Evolutionary conservation across 2,329 filamentous ascomycete genomes (phyloP).

Genomic region (Diaporthe vexans): DNA sequence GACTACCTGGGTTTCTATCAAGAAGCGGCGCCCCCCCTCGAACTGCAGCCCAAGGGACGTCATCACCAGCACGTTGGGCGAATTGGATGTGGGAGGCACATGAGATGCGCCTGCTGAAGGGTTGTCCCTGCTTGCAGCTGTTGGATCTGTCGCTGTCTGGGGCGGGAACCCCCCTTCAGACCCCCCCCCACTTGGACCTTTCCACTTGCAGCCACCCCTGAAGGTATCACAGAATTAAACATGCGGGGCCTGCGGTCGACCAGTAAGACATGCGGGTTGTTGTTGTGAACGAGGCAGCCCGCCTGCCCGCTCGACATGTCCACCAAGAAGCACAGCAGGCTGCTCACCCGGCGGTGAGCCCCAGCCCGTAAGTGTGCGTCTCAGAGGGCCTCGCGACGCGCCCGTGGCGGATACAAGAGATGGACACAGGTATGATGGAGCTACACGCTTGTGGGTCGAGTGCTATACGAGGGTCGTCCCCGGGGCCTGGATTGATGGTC

Average conservation of each 20-base stretch:
- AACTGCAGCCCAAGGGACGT: slow-evolving; percentile 24
- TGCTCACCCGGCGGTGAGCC: not conserved
- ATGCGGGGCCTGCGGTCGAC: not conserved
- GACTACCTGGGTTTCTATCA: not conserved
- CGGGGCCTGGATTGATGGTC: slow-evolving; percentile 13
- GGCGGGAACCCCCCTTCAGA: not conserved
- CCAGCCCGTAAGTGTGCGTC: too few species aligned
- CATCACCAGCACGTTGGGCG: not conserved
- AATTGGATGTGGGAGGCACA: not conserved
- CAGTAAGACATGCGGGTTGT: slow-evolving; percentile 15
- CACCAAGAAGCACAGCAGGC: not conserved
- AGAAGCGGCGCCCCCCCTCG: not conserved
- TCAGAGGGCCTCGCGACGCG: not conserved
- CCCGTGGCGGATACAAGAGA: not conserved
- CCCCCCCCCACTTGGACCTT: slow-evolving; percentile 7
- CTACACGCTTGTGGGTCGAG: slow-evolving; percentile 13
- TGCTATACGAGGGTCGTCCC: slow-evolving; percentile 16
- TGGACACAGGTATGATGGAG: not conserved
- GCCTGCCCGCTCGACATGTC: too few species aligned
- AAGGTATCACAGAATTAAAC: slow-evolving; percentile 28
- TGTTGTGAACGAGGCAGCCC: not conserved
- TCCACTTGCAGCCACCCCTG: slow-evolving; percentile 22
- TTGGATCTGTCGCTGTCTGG: not conserved
- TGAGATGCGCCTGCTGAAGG: slow-evolving; percentile 1
- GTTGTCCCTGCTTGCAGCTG: slow-evolving; percentile 12